Evolutionary conservation across 1,139 yeast genomes (phyloP), one percentile per base, ranked within the genome.

Genomic region (Debaryomycetaceae sp.): DNA sequence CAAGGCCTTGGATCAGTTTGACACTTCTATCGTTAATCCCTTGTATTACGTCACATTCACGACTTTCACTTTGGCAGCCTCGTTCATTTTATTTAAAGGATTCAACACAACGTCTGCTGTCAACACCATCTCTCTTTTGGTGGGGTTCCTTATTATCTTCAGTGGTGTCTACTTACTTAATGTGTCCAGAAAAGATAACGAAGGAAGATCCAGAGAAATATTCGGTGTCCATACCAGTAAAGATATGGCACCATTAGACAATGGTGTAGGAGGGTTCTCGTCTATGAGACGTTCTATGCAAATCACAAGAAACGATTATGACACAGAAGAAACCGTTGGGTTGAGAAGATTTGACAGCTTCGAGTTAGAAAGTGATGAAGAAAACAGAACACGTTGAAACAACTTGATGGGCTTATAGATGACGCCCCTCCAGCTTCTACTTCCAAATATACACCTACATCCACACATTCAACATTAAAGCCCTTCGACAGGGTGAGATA

Each of bases 1-100:
- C 72, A 88, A 87, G 67, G 96, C 96, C 0, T 73, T 88, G 55
- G 96, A 91, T 53, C 96, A 87, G 61, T 88, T 87, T 55, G 96
- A 88, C 58, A 88, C 96, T 3, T 87, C 95, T 1, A 86, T 89
- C 49, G 96, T 88, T 41, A 88, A 89, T 61, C 96, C 96, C 26
- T 70, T 88, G 46, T 88, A 88, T 65, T 88, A 89, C 56, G 97
- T 88, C 41, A 83, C 96, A 0, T 89, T 88, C 65, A 88, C 97
- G 31, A 88, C 96, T 1, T 87, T 87, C 42, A 89, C 96, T 0
- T 73, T 88, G 51, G 73, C 79, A 41, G 96, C 97, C 1, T 87
- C 95, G 30, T 89, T 89, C 60, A 84, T 89, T 48, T 70, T 88
- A 42, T 89, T 88, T 66, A 76, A 83, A 53, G 96, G 96, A 14